Percentiles rank a stretch among this genome's conserved stretches.
Evolutionary conservation across 768 basidiomycete genomes (phyloP).

Genomic region (Amylocystis lapponica): DNA sequence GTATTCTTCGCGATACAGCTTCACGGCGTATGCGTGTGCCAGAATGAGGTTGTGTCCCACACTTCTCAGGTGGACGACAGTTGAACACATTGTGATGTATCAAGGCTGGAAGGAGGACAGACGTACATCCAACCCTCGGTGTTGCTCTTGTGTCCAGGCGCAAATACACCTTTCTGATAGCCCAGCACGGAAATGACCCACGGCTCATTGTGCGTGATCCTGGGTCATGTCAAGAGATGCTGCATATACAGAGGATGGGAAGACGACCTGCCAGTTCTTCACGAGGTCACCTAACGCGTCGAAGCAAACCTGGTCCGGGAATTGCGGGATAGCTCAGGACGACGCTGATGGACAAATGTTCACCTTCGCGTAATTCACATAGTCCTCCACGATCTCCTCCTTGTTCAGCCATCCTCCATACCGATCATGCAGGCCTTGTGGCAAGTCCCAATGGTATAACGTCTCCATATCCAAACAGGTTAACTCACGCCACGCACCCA

Average conservation of each 20-base stretch:
- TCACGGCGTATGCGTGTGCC: conserved; percentile 62
- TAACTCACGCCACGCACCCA: not conserved
- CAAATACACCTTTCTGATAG: conserved; percentile 37
- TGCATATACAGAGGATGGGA: not conserved
- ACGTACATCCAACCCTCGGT: conserved; percentile 69
- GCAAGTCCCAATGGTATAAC: conserved; percentile 50
- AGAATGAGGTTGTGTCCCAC: conserved; percentile 65
- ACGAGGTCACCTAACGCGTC: conserved; percentile 42
- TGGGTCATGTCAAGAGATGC: conserved; percentile 3
- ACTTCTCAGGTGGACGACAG: conserved; percentile 27
- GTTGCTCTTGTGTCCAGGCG: conserved; percentile 52
- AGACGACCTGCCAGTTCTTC: conserved; percentile 40
- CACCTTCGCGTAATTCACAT: conserved; percentile 37
- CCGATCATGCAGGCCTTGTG: conserved; percentile 41
- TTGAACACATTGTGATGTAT: not conserved
- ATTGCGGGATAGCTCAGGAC: not conserved
- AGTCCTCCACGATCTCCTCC: conserved; percentile 42
- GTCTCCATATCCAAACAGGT: conserved; percentile 25
- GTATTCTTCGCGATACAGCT: conserved; percentile 65
- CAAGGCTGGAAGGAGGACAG: no score
- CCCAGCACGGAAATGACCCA: conserved; percentile 37
- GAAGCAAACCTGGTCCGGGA: conserved; percentile 33
- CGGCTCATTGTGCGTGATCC: conserved; percentile 46
- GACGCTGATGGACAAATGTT: not conserved
- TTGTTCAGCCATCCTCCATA: conserved; percentile 47